Base-by-base conservation (phyloP, 495 filamentous ascomycete genomes). In the Tuber indicum region DNA sequence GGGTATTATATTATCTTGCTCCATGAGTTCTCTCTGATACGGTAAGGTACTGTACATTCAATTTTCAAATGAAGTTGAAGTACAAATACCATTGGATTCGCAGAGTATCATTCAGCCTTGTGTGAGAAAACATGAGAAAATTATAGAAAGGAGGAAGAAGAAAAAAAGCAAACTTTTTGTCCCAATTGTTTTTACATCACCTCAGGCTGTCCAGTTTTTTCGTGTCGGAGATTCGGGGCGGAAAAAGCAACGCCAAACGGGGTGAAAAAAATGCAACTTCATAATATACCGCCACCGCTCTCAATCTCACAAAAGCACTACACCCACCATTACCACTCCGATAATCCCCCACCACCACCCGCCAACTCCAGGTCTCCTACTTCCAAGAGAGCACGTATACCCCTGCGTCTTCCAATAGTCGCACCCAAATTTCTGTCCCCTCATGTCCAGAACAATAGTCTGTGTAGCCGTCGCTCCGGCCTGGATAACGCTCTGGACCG, bases 381-480 rank as follows among this genome's bases (percentile, higher is more conserved):
- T 74, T 5, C 75, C 81, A 58, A 12, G 80, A 47, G 70, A 76
- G 73, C 81, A 82, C 17, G 75, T 75, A 71, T 76, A 82, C 39
- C 81, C 81, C 77, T 82, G 81, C 7, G 81, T 76, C 58, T 74
- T 71, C 81, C 81, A 82, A 58, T 82, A 82, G 41, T 81, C 81
- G 26, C 81, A 82, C 23, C 81, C 81, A 26, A 73, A 76, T 36
- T 81, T 75, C 49, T 76, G 78, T 26, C 77, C 71, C 52, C 73
- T 52, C n/a, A 73, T 77, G 26, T 75, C 76, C 8, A 75, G 36
- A 19, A 77, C 73, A 16, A 82, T 45, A 3, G 81, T 82, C 72
- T 81, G 81, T 3, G 81, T 82, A 10, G 74, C 76, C 4, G 75
- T 82, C 7, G 81, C 71, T 6, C 81, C 81, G 8, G 70, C 78